Evolutionary conservation across 1,284 basidiomycete species (phyloP), one percentile per base, ranked within the genome.

Genomic region (Ceratobasidium theobromae): DNA sequence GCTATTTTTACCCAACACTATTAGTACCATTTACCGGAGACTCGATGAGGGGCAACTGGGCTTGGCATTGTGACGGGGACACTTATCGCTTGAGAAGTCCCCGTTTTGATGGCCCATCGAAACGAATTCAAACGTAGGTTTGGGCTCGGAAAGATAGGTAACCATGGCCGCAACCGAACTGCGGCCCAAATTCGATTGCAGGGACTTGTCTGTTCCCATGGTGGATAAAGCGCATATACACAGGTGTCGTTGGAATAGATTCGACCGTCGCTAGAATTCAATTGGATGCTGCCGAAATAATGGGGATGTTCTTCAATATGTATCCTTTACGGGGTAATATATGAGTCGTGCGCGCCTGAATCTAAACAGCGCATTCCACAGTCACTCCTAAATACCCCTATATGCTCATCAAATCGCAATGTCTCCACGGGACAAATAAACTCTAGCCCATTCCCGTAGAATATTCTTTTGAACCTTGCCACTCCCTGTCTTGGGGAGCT

Each of bases 391-490:
- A n/a, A n/a, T n/a, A n/a, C n/a, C n/a, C n/a, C n/a, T n/a, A n/a
- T n/a, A n/a, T n/a, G n/a, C n/a, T 18, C 35, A 16, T 16, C 35
- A 8, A 8, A 38, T 14, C 18, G 43, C 6, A 21, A 45, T 45
- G 8, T 45, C 43, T 6, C 43, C 43, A 11, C 25, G 16, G 23
- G 45, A 21, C 23, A 18, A 16, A 2, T 4, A 5, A 1, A 4
- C 8, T 18, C 28, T 52, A 32, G 60, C 60, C 80, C 81, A 80
- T 40, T 75, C 72, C 12, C 82, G 74, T 3, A 83, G 70, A 27
- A 91, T 74, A 75, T 92, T 89, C 77, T 94, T 94, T 85, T 86
- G 84, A 40, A 95, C 85, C 76, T 95, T 95, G 46, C 92, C 92
- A 71, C 91, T 93, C 18, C 88, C 89, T 4, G 91, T 95, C 79